Conservation (phyloP, 768 basidiomycete genomes). For the Tylopilus rubrobrunneus region DNA sequence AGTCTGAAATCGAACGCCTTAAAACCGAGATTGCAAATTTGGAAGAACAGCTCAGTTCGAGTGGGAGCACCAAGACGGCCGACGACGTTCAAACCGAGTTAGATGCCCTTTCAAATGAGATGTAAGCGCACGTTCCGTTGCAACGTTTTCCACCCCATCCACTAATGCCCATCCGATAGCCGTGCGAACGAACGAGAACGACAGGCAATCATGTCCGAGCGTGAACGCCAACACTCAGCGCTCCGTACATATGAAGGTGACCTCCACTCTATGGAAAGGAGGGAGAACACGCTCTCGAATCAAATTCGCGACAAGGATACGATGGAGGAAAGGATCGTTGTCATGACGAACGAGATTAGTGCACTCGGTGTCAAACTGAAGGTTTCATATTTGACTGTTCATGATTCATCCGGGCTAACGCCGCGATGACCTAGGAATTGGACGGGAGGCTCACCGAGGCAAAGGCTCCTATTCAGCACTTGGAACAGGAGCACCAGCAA, state of each 20-base stretch:
- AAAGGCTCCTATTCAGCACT: conserved; percentile 58
- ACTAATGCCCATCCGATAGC: conserved; percentile 33
- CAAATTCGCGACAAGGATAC: conserved; percentile 56
- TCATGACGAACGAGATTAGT: conserved; percentile 55
- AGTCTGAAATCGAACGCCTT: conserved; percentile 55
- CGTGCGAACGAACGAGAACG: conserved; percentile 65
- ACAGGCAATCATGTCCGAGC: conserved; percentile 51
- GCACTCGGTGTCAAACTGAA: conserved; percentile 45
- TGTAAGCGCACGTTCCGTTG: conserved; percentile 46
- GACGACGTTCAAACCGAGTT: conserved; percentile 85
- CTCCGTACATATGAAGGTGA: conserved; percentile 56
- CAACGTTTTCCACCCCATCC: background rate
- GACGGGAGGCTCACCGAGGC: conserved; percentile 59
- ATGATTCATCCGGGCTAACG: background rate
- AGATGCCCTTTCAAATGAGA: conserved; percentile 52
- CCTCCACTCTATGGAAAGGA: conserved; percentile 59
- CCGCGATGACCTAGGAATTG: conserved; percentile 45
- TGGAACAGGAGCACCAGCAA: conserved; percentile 54
- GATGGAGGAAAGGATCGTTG: conserved; percentile 52
- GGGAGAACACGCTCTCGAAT: conserved; percentile 52
- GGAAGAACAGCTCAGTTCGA: conserved; percentile 64
- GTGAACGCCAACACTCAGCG: conserved; percentile 54
- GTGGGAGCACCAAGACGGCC: conserved; percentile 76
- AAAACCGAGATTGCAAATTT: conserved; percentile 57
- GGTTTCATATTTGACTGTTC: conserved; percentile 31